Evolutionary conservation across 345 rosid species (phyloP), one percentile per base, ranked within the genome.

Genomic region (Pistacia vera): DNA sequence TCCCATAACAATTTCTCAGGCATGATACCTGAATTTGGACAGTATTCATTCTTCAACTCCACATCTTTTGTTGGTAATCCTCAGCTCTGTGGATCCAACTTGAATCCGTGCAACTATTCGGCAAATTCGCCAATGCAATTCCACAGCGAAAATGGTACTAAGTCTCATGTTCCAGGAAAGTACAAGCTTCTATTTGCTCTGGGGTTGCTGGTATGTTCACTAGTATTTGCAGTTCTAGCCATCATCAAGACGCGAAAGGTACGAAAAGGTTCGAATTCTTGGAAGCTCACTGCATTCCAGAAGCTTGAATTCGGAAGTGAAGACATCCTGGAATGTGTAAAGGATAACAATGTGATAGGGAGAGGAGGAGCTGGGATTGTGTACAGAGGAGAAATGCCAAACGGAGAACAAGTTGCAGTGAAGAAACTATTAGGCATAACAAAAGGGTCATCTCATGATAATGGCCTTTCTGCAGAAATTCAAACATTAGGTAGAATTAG

Each of bases 321-420:
- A 56, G 88, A 95, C 86, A 72, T 95, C 63, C 78, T 95, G 75
- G 98, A 95, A 86, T 95, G 98, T 58, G 91, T 95, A 17, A 95
- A 93, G 80, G 99, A 90, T 51, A 91, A 94, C 76, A 90, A 93
- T 51, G 90, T 89, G 41, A 92, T 95, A 0, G 98, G 99, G 55
- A 83, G 91, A 85, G 99, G 99, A 38, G 98, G 98, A 67, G 98
- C 98, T 1, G 99, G 98, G 66, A 81, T 93, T 22, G 98, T 95
- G 3, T 95, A 93, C 84, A 89, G 86, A 63, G 97, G 98, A 16
- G 72, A 80, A 13, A 95, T 95, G 98, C 96, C 97, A 10, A 89
- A 86, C 70, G 99, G 98, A 73, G 89, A 83, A 49, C 93, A 93
- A 77, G 87, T 95, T 30, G 99, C 99, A 4, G 96, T 90, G 28